Evolutionary conservation across 306 rosid species (phyloP).

Genomic region (Spatholobus suberectus): DNA sequence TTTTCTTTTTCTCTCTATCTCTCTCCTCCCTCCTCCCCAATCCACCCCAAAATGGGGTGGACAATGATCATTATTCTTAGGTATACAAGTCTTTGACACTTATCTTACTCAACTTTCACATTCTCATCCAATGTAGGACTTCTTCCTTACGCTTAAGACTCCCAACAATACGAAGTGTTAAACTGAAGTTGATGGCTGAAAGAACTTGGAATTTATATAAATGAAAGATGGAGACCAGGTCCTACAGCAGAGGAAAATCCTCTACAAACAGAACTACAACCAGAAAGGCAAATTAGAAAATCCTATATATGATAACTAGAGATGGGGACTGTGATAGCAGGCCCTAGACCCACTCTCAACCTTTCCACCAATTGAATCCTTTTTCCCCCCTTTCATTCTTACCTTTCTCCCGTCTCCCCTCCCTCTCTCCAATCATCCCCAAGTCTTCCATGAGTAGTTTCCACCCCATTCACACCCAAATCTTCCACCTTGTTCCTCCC

Average conservation of each 20-base stretch:
- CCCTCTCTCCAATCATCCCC: background rate
- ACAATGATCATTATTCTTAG: too few species aligned
- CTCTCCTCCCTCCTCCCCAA: too few species aligned
- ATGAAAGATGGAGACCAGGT: slow-evolving; percentile 11
- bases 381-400: background rate
- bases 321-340: background rate
- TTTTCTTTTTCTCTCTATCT: too few species aligned
- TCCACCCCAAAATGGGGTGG: too few species aligned
- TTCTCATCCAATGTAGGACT: background rate
- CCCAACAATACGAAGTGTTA: background rate
- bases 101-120: background rate
- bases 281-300: background rate
- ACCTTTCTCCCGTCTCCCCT: background rate
- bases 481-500: background rate
- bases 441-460: background rate
- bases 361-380: background rate
- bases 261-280: background rate
- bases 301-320: background rate
- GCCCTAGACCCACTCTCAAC: background rate
- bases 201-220: background rate
- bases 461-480: background rate
- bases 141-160: background rate
- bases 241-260: background rate
- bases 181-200: background rate
- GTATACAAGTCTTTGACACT: background rate